phyloP scores from a whole-genome alignment of 371 early-diverging fungal genomes.

The Mucor irregularis region DNA sequence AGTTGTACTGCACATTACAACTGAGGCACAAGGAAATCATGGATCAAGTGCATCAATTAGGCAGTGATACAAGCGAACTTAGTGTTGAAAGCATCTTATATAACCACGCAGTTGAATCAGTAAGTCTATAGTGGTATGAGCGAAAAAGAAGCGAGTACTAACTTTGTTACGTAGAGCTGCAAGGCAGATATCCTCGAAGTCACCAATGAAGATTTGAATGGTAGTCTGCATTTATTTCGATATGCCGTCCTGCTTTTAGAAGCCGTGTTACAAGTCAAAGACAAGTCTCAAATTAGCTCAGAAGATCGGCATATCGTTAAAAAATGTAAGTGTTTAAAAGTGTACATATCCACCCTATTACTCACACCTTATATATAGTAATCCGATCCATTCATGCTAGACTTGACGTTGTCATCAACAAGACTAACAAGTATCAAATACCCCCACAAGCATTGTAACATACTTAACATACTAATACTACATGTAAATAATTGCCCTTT shows the following conservation, averaged over 20 bases:
- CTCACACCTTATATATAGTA: background rate
- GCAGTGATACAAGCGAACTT: background rate
- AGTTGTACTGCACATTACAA: too few species aligned
- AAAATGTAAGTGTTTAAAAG: conserved; percentile 46
- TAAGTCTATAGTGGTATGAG: background rate
- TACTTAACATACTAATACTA: too few species aligned
- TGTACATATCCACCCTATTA: background rate
- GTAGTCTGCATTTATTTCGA: conserved; percentile 70
- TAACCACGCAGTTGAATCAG: conserved; percentile 12
- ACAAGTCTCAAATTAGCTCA: conserved; percentile 35
- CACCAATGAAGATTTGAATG: background rate
- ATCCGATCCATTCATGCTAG: background rate
- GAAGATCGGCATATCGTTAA: conserved; percentile 54
- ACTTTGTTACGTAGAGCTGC: background rate
- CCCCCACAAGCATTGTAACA: background rate
- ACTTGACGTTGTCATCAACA: background rate
- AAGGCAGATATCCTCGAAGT: conserved; percentile 10
- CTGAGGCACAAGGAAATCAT: too few species aligned
- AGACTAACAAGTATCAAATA: too few species aligned
- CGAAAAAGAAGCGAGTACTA: background rate
- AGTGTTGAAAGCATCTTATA: conserved; percentile 52
- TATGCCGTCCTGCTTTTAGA: conserved; percentile 72
- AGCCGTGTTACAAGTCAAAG: conserved; percentile 67
- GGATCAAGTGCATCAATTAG: too few species aligned
- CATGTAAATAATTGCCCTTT: too few species aligned